Conservation (phyloP, 495 filamentous ascomycete species). For the Annulohypoxylon maeteangense region DNA sequence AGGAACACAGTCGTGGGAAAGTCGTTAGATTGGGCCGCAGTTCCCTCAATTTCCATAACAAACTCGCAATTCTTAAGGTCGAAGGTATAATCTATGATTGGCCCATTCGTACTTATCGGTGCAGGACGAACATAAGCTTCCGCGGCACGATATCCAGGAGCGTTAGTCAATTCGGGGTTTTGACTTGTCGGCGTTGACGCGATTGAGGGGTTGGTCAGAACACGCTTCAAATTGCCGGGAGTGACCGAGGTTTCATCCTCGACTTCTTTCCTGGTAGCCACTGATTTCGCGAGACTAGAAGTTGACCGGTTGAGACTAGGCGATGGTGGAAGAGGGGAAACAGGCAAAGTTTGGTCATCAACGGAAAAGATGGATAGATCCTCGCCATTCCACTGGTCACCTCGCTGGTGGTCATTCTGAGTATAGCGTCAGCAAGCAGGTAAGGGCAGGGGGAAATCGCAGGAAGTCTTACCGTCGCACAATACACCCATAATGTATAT, state of each 20-base stretch:
- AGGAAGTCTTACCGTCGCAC: conserved; percentile 65
- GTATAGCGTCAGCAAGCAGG: conserved; percentile 15
- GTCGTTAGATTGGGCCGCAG: conserved; percentile 62
- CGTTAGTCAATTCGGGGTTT: conserved; percentile 62
- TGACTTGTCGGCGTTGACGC: conserved; percentile 64
- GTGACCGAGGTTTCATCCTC: conserved; percentile 67
- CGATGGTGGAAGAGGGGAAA: conserved; percentile 56
- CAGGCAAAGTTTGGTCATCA: conserved; percentile 79
- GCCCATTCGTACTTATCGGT: conserved; percentile 78
- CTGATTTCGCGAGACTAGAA: conserved; percentile 46
- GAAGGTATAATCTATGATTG: conserved; percentile 75
- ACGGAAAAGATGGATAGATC: conserved; percentile 89
- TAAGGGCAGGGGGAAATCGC: neutral
- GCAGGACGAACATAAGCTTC: conserved; percentile 92
- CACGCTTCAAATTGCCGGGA: conserved; percentile 76
- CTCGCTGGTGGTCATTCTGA: conserved; percentile 87
- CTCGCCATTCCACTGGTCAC: conserved; percentile 97
- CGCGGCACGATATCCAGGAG: conserved; percentile 84
- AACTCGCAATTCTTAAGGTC: conserved; percentile 82
- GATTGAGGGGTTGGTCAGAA: conserved; percentile 77
- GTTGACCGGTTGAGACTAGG: conserved; percentile 54
- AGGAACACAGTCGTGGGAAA: conserved; percentile 85
- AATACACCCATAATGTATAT: conserved; percentile 91
- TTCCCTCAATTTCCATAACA: conserved; percentile 69
- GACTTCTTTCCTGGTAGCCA: conserved; percentile 52